These are phyloP conservation scores for Chrysanthemum makinoi DNA, from an alignment of 129 eudicot genomes.

Conservation along the genomic window DNA sequence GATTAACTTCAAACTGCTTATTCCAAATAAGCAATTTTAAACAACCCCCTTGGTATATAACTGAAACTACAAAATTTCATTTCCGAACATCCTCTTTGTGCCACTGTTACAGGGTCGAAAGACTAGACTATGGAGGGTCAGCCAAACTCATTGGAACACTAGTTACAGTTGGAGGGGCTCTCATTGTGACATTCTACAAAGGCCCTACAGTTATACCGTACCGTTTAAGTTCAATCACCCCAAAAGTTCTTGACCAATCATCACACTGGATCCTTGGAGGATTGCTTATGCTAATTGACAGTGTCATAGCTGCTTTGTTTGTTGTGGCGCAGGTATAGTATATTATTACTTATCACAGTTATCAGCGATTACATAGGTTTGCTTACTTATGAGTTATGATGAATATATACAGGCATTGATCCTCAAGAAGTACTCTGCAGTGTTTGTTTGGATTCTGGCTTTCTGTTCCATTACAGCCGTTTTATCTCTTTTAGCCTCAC, in stretches of 20 bases:
- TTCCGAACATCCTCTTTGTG: neutral
- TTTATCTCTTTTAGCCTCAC: conserved; percentile 18
- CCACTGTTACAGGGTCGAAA: conserved; percentile 56
- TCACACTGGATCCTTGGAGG: conserved; percentile 41
- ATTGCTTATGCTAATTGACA: conserved; percentile 35
- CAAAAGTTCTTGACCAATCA: conserved; percentile 15
- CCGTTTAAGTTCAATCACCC: conserved; percentile 1
- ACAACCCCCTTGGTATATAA: neutral
- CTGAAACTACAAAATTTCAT: neutral
- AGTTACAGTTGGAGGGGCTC: conserved; percentile 35
- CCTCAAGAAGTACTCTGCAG: conserved; percentile 26
- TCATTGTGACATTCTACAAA: conserved; percentile 36
- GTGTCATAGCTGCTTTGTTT: conserved; percentile 31
- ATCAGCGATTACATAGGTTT: neutral
- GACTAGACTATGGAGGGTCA: conserved; percentile 36
- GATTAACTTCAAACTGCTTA: neutral
- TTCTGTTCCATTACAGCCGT: conserved; percentile 18
- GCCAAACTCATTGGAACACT: conserved; percentile 39
- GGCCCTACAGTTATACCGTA: conserved; percentile 32
- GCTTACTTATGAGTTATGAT: neutral
- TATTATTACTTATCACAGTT: neutral
- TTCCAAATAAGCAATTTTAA: neutral
- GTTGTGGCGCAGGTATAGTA: conserved; percentile 35
- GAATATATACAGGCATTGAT: conserved; percentile 19
- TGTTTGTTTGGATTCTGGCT: conserved; percentile 23